Conservation (phyloP, 352 stramenopile genomes). For the Thraustochytrium striatum region DNA sequence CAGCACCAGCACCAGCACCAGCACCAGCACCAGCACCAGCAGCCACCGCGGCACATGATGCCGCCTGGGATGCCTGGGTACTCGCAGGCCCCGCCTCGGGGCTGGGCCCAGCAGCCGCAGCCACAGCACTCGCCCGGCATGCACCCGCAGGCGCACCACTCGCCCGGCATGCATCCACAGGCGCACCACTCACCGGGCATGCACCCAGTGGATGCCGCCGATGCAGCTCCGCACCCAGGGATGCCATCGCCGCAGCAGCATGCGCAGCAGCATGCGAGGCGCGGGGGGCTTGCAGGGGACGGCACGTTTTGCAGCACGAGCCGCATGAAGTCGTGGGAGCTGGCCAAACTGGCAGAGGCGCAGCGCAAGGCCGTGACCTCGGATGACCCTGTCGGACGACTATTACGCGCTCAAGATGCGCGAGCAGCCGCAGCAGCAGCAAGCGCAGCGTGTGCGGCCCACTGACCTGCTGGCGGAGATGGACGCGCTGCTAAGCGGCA, state of each 20-base stretch:
- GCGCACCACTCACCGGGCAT: too few species aligned
- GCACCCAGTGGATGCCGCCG: not conserved
- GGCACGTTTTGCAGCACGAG: not conserved
- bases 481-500: constrained; percentile 9
- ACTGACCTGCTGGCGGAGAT: constrained; percentile 35
- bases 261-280: constrained; percentile 4
- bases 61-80: not conserved
- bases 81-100: not conserved
- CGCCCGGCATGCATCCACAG: too few species aligned
- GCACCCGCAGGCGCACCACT: not conserved
- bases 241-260: not conserved
- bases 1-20: constrained; percentile 15
- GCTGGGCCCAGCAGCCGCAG: not conserved
- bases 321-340: constrained; percentile 20
- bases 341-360: not conserved
- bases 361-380: constrained; percentile 7
- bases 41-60: not conserved
- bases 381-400: constrained; percentile 14
- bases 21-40: not conserved
- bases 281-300: not conserved
- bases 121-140: not conserved
- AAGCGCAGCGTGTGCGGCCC: constrained; percentile 4
- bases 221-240: too few species aligned
- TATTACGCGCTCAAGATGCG: constrained; percentile 35
- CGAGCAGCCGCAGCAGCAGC: constrained; percentile 3